Base-by-base conservation (phyloP, 192 early-diverging fungal species). In the Backusella liffmaniae region DNA sequence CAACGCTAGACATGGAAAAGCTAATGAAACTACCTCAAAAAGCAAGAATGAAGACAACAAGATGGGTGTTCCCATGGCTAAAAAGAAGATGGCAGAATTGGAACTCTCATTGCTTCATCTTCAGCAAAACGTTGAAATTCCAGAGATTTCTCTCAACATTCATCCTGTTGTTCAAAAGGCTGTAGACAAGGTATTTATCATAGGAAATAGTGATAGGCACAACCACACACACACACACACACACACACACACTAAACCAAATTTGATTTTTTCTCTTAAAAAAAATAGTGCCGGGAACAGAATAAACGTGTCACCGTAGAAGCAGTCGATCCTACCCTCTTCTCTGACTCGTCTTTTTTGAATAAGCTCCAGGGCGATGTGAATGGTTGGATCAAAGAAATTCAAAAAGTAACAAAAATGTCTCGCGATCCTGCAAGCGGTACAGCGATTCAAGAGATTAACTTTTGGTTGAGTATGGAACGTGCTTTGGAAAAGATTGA, bases 381-480 rank as follows among this genome's bases (percentile, higher is more conserved):
- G 41, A 99, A 99, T 76, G 92, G 91, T 6, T 99, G 98, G 98
- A 96, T 99, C 83, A 97, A 96, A 79, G 98, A 99, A 82, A 99
- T 99, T 80, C 97, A 99, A 77, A 98, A 98, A 77, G 97, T 99
- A 18, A 98, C 97, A 49, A 95, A 96, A 78, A 90, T 99, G 66
- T 87, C 90, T 53, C 91, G 98, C 67, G 98, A 99, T 73, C 96
- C 97, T 15, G 83, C 91, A 1, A 93, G 92, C 23, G 97, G 96
- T 10, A 94, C 95, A 5, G 96, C 98, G 29, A 93, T 92, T 66
- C 96, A 98, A 84, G 98, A 99, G 84, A 97, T 99, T 84, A 97
- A 97, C 84, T 99, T 99, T 82, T 99, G 98, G 98, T 85, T 97
- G 37, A 92, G 92, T 68, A 97, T 99, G 96, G 98, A 99, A 82